Base-by-base conservation (phyloP, 768 basidiomycete genomes). In the Kwoniella europaea region DNA sequence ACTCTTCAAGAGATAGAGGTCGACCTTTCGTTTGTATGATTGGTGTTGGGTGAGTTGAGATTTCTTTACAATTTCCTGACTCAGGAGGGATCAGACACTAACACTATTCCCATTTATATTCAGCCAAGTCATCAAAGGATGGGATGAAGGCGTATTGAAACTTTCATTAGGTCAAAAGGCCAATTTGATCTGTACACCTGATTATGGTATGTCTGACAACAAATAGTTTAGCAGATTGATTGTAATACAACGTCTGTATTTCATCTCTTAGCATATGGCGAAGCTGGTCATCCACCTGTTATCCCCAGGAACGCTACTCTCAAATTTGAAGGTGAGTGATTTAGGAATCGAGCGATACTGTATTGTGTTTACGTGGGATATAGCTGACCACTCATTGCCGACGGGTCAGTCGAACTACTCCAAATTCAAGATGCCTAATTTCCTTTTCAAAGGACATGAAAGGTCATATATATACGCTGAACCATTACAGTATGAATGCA, bases 281-380 rank as follows among this genome's bases (percentile, higher is more conserved):
- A 73, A 20, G 68, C 75, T 41, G 82, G 82, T 58, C 82, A 82
- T 79, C 83, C 82, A 50, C 82, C 82, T 54, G 83, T 84, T 65
- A 84, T 84, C 74, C 83, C 82, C 53, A 61, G 81, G 61, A 81
- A 80, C 77, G 68, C 82, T 20, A 84, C 59, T 41, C 42, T 61
- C n/a, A 61, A 46, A 24, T 61, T 61, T 18, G 42, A 61, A 46
- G 59, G 59, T 61, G 42, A 58, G 29, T 58, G 10, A 9, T 27
- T 24, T 10, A 27, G 16, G 3, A 27, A 15, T 58, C 27, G 27
- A 27, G 27, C 27, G 27, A 27, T 27, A 27, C 27, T 22, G 57
- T 52, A 59, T 59, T 59, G 15, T 18, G 24, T 29, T 42, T 35
- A 35, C 7, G 35, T 35, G 35, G 35, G 35, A 35, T 6, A n/a